Percentiles rank a stretch among this genome's conserved stretches.
phyloP scores from a whole-genome alignment of 208 protist genomes.

The Crithidia acanthocephali region DNA sequence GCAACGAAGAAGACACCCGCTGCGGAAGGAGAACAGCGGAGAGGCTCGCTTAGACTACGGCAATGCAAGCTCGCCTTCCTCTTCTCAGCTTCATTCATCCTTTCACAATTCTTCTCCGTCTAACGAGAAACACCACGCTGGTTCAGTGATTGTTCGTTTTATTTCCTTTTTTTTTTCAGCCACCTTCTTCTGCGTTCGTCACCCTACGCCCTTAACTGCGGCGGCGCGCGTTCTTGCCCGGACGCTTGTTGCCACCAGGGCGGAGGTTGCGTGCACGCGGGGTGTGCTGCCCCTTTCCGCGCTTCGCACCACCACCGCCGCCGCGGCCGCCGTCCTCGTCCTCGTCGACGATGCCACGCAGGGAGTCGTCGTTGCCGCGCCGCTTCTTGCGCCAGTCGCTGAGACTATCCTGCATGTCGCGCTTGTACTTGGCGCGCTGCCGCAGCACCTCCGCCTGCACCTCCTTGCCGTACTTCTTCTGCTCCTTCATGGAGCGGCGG shows the following conservation, averaged over 20 bases:
- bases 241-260: slow-evolving; percentile 77
- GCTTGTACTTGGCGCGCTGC: slow-evolving; percentile 94
- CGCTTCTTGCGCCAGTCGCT: slow-evolving; percentile 89
- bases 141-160: no score
- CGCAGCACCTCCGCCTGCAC: slow-evolving; percentile 94
- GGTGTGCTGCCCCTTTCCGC: slow-evolving; percentile 24
- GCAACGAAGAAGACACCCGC: no score
- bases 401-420: slow-evolving; percentile 87
- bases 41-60: no score
- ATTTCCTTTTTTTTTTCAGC: no score
- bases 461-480: slow-evolving; percentile 97
- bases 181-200: neutral
- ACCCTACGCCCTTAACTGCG: neutral
- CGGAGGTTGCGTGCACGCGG: slow-evolving; percentile 56
- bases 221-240: slow-evolving; percentile 87
- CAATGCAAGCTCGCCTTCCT: no score
- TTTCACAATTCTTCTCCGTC: no score
- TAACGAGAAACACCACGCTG: no score
- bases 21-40: no score
- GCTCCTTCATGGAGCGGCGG: slow-evolving; percentile 90
- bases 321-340: slow-evolving; percentile 24
- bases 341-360: slow-evolving; percentile 74
- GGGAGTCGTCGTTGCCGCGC: slow-evolving; percentile 67
- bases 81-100: no score
- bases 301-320: slow-evolving; percentile 16